Evolutionary conservation across 108 stramenopile species (phyloP).

Genomic region (Seminavis robusta): DNA sequence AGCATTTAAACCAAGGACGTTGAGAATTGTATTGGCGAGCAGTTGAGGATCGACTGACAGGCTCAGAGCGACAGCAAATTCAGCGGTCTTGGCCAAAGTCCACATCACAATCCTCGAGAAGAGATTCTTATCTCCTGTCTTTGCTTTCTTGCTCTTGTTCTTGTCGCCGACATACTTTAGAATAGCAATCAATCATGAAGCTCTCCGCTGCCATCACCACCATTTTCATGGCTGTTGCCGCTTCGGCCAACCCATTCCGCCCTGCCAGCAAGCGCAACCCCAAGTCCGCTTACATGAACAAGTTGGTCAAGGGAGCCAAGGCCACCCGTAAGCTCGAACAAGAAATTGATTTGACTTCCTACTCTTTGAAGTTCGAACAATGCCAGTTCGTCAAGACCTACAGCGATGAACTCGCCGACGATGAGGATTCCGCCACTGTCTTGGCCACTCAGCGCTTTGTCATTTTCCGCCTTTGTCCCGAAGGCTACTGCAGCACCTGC

Average conservation of each 20-base stretch:
- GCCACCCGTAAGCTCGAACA: conserved; percentile 62
- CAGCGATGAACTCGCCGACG: conserved; percentile 49
- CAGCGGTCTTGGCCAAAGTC: too few species aligned
- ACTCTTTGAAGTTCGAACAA: conserved; percentile 80
- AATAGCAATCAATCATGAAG: conserved; percentile 31
- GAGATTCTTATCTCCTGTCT: too few species aligned
- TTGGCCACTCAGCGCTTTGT: conserved; percentile 77
- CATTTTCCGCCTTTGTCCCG: conserved; percentile 82
- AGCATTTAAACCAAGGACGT: too few species aligned
- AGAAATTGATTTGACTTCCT: conserved; percentile 67
- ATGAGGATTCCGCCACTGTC: conserved; percentile 58
- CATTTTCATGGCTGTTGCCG: conserved; percentile 18
- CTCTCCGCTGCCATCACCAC: conserved; percentile 15
- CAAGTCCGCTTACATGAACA: conserved; percentile 46
- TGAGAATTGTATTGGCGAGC: too few species aligned
- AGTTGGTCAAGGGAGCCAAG: conserved; percentile 53
- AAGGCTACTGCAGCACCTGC: conserved; percentile 54
- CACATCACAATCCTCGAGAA: too few species aligned
- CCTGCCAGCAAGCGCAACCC: conserved; percentile 45
- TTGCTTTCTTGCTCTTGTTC: too few species aligned
- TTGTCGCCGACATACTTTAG: too few species aligned
- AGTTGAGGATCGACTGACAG: too few species aligned
- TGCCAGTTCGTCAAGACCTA: conserved; percentile 86
- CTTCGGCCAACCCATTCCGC: conserved; percentile 57
- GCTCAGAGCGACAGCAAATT: too few species aligned